Evolutionary conservation across 345 rosid genomes (phyloP).

Genomic region (Linum lewisii): DNA sequence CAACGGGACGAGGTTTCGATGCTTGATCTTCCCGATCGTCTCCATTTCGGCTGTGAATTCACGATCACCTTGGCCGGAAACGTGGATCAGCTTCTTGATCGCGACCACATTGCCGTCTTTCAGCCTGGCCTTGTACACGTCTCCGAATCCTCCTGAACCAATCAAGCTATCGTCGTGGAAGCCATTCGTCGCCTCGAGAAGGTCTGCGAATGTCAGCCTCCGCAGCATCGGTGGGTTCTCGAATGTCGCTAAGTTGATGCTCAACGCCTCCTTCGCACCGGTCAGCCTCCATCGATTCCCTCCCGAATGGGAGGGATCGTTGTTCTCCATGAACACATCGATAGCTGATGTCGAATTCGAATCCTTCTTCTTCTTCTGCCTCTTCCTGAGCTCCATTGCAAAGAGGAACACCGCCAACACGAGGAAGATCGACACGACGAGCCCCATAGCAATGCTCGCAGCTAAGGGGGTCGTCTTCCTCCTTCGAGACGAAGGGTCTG

Average conservation of each 20-base stretch:
- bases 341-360: constrained; percentile 37
- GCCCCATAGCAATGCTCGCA: constrained; percentile 75
- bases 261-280: constrained; percentile 58
- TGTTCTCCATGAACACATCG: constrained; percentile 55
- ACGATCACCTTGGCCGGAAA: constrained; percentile 93
- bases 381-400: constrained; percentile 45
- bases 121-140: constrained; percentile 79
- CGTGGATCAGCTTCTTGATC: constrained; percentile 81
- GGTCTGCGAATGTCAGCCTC: constrained; percentile 85
- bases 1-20: constrained; percentile 83
- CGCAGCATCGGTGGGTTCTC: constrained; percentile 77
- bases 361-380: constrained; percentile 43
- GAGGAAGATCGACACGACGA: constrained; percentile 45
- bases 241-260: constrained; percentile 75
- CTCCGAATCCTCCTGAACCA: constrained; percentile 97
- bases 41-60: constrained; percentile 98
- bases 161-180: constrained; percentile 76
- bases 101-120: constrained; percentile 88
- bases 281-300: constrained; percentile 78
- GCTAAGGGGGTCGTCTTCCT: constrained; percentile 48
- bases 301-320: constrained; percentile 59
- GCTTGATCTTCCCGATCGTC: constrained; percentile 94
- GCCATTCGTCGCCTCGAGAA: constrained; percentile 83
- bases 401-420: too few relatives aligned
- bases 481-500: constrained; percentile 39